Evolutionary conservation across 805 yeast species (phyloP).

Genomic region (Teunomyces kruisii): DNA sequence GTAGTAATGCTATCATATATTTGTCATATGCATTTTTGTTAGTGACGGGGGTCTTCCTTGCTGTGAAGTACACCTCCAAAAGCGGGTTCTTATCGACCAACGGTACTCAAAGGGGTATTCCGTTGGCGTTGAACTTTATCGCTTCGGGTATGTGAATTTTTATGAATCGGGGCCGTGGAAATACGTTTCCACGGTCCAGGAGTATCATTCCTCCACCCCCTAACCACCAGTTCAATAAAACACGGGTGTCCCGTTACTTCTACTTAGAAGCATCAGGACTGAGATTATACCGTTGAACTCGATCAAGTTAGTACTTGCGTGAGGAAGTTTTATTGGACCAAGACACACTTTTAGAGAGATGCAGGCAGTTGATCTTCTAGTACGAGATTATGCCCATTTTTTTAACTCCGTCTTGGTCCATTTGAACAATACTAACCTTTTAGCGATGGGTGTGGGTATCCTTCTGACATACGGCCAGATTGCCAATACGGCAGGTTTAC

Average conservation of each 20-base stretch:
- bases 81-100: conserved; percentile 71
- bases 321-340: conserved; percentile 46
- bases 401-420: not conserved
- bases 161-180: not conserved
- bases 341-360: not conserved
- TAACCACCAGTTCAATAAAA: conserved; percentile 2
- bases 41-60: conserved; percentile 44
- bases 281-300: conserved; percentile 79
- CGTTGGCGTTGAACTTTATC: conserved; percentile 82
- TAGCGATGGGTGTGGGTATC: conserved; percentile 88
- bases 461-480: conserved; percentile 83
- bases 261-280: conserved; percentile 40
- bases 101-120: conserved; percentile 76
- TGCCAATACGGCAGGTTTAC: conserved; percentile 82
- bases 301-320: conserved; percentile 83
- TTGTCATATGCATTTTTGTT: conserved; percentile 39
- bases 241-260: conserved; percentile 49
- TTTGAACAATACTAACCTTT: conserved; percentile 6
- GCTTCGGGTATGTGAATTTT: conserved; percentile 72
- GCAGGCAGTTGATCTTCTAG: not conserved
- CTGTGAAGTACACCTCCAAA: conserved; percentile 54
- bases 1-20: conserved; percentile 45
- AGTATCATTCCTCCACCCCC: not conserved
- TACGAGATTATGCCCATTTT: not conserved
- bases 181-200: not conserved